Conservation (phyloP, 1,139 yeast species). For the Entelexis paramagnoliae region DNA sequence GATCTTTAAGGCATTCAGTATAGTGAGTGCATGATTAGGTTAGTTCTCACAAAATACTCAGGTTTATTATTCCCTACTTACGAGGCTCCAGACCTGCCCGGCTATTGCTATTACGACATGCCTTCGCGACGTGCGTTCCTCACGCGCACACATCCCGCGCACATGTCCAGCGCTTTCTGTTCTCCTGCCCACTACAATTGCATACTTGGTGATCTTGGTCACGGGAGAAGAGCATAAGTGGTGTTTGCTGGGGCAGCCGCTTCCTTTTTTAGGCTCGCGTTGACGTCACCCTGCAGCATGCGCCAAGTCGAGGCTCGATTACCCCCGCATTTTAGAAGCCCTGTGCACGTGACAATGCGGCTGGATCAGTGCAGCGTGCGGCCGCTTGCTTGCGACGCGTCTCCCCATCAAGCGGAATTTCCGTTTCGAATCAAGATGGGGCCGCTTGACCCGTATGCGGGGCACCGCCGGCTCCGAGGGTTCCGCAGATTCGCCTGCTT, state of each 20-base stretch:
- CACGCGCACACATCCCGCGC: too few relatives aligned
- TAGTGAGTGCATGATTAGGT: too few relatives aligned
- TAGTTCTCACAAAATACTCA: too few relatives aligned
- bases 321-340: not conserved
- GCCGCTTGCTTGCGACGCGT: not conserved
- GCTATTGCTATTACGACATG: too few relatives aligned
- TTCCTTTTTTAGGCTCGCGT: not conserved
- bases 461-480: not conserved
- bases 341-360: not conserved
- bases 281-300: not conserved
- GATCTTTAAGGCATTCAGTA: too few relatives aligned
- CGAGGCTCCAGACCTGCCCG: too few relatives aligned
- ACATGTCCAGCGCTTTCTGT: too few relatives aligned
- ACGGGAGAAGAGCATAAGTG: not conserved
- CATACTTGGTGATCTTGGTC: not conserved
- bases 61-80: too few relatives aligned
- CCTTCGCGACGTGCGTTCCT: too few relatives aligned
- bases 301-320: not conserved
- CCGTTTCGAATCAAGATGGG: not conserved
- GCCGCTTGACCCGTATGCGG: not conserved
- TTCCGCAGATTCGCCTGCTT: not conserved
- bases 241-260: not conserved
- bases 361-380: not conserved
- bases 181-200: too few relatives aligned
- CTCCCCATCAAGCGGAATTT: not conserved